Base-by-base conservation (phyloP, 345 rosid species). In the Citrus hindsii region DNA sequence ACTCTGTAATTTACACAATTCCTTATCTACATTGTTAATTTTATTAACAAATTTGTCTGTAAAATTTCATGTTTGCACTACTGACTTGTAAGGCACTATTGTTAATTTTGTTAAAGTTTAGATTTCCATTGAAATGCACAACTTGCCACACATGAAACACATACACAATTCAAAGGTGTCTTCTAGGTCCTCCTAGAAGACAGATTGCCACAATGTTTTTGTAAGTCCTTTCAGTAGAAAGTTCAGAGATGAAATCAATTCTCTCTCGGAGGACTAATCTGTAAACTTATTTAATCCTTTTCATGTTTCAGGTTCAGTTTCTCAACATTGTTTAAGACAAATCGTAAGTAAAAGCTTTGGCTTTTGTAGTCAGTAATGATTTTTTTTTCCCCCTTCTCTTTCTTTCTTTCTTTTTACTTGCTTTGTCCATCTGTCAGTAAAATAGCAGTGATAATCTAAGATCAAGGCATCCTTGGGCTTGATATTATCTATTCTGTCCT, bases 221-320 rank as follows among this genome's bases (percentile, higher is more conserved):
- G 94, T 92, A 84, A 85, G 91, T 84, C 67, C 56, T 83, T 70
- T 71, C 82, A 6, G 42, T 28, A 30, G 70, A 46, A 30, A 38
- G 35, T 33, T 76, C 27, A 53, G 7, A 1, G 37, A 61, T 61
- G 69, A 65, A 66, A 19, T 51, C 56, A 5, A 7, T 28, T 22
- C 10, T 67, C 5, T 8, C 40, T 56, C 2, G 0, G 60, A 25
- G 22, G 46, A n/a, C 58, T 74, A 58, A 68, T 19, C 73, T 78
- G 82, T 82, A 66, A 84, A 60, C 21, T 58, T 22, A 22, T 74
- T 77, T 38, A 33, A 67, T 63, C 22, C 27, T 25, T 51, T 73
- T 33, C 61, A 38, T 65, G 38, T 85, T 73, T 83, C 94, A 95
- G 99, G 92, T 95, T 95, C 85, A 93, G 99, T 87, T 90, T 95